These are phyloP conservation scores for Gossypium rotundifolium DNA, from an alignment of 345 rosid species.

Conservation along the genomic window DNA sequence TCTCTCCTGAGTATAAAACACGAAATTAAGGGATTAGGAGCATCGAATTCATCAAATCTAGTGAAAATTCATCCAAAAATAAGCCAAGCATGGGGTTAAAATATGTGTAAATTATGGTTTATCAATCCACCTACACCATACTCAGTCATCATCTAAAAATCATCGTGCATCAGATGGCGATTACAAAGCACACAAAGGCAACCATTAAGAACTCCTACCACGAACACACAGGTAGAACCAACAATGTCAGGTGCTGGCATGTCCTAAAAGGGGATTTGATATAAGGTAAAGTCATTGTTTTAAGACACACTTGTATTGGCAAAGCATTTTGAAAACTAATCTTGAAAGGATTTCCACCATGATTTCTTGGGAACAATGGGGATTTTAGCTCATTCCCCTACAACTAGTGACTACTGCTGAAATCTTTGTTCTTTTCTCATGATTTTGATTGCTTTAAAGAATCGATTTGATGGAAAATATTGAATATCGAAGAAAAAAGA, in stretches of 20 bases:
- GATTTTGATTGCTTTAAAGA: not conserved
- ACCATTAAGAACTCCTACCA: slow-evolving; percentile 22
- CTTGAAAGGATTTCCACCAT: slow-evolving; percentile 36
- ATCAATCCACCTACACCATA: slow-evolving; percentile 23
- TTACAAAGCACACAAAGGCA: slow-evolving; percentile 28
- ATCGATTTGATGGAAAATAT: not conserved
- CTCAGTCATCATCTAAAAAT: slow-evolving; percentile 34
- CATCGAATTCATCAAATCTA: too few relatives aligned
- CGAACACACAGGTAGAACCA: slow-evolving; percentile 23
- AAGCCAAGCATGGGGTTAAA: too few relatives aligned
- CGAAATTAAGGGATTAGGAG: too few relatives aligned
- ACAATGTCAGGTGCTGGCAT: slow-evolving; percentile 17
- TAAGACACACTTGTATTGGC: slow-evolving; percentile 35
- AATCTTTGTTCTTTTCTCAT: not conserved
- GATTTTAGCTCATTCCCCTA: not conserved
- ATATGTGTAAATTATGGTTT: too few relatives aligned
- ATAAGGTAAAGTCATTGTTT: slow-evolving; percentile 30
- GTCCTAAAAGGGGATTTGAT: slow-evolving; percentile 23
- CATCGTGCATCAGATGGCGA: slow-evolving; percentile 23
- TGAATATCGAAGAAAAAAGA: not conserved
- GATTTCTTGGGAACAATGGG: slow-evolving; percentile 30
- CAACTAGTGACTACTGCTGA: not conserved
- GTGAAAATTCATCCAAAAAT: too few relatives aligned
- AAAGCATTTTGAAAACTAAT: slow-evolving; percentile 31
- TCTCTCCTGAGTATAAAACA: too few relatives aligned